These are phyloP conservation scores for Aristolochia californica DNA, from an alignment of 164 flowering plant genomes.

Conservation along the genomic window DNA sequence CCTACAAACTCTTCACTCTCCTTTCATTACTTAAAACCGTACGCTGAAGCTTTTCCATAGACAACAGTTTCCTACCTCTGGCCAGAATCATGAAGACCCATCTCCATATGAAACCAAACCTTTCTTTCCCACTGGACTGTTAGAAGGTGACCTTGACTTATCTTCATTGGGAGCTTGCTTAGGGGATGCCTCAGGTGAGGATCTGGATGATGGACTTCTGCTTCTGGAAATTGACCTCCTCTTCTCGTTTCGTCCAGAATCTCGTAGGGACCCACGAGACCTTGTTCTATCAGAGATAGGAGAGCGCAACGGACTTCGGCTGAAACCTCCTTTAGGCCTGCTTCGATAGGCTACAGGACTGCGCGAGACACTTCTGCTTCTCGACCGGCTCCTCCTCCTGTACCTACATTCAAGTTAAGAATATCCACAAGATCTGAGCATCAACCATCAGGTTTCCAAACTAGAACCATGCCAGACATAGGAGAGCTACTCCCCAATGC, in stretches of 20 bases:
- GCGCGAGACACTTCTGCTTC: constrained; percentile 59
- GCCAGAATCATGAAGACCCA: constrained; percentile 19
- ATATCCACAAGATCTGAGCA: not conserved
- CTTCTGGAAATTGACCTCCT: constrained; percentile 51
- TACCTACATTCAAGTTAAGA: constrained; percentile 31
- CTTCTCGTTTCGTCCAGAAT: constrained; percentile 21
- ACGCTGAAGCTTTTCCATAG: no score
- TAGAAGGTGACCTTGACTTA: constrained; percentile 45
- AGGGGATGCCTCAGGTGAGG: constrained; percentile 44
- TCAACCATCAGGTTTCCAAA: not conserved
- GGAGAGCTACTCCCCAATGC: not conserved
- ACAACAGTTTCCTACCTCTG: constrained; percentile 18
- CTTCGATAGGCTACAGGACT: constrained; percentile 64
- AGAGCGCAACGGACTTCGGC: constrained; percentile 56
- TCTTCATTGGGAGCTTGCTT: constrained; percentile 27
- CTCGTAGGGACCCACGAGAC: constrained; percentile 37
- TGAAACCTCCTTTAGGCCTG: constrained; percentile 36
- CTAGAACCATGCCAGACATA: no score
- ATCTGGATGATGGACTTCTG: constrained; percentile 39
- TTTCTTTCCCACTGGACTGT: constrained; percentile 12
- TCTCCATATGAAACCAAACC: constrained; percentile 18
- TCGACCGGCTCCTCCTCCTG: constrained; percentile 73
- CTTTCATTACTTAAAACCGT: no score
- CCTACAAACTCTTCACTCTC: no score
- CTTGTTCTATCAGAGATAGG: constrained; percentile 36